Percentiles rank a stretch among this genome's conserved stretches.
These are phyloP conservation scores for Acanthamoeba triangularis DNA, from an alignment of 208 protist species.

Conservation along the genomic window DNA sequence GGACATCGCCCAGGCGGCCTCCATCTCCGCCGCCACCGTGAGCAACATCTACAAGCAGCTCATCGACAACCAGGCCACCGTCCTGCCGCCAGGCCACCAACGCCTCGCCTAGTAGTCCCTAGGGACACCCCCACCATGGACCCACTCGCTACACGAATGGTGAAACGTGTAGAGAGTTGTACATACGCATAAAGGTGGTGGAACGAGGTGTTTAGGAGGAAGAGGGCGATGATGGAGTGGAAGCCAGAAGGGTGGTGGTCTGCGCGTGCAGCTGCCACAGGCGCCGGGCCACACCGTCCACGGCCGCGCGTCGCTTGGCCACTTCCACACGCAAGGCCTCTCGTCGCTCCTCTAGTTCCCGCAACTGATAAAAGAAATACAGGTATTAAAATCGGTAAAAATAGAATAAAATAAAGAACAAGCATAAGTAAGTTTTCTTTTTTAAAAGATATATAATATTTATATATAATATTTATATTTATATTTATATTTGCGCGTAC, in stretches of 20 bases:
- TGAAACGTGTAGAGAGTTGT: no score
- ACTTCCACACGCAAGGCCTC: neutral
- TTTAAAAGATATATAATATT: neutral
- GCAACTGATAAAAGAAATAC: neutral
- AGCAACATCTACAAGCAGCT: no score
- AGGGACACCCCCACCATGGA: no score
- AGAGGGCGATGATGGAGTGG: neutral
- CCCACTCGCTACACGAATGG: no score
- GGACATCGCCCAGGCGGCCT: no score
- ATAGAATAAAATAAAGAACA: neutral
- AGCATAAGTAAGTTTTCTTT: no score
- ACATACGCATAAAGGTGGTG: no score
- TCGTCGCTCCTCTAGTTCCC: neutral
- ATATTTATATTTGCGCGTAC: neutral
- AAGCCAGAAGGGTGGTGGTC: neutral
- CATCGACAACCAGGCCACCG: no score
- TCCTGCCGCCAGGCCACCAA: no score
- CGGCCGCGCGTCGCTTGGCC: slow-evolving; percentile 4
- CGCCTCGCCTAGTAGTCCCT: no score
- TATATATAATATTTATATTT: neutral
- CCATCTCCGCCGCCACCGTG: no score
- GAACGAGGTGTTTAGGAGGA: neutral
- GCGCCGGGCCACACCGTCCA: neutral
- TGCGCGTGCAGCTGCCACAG: slow-evolving; percentile 36
- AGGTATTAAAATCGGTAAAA: neutral